Base-by-base conservation (phyloP, 2,329 filamentous ascomycete species). In the Tolypocladium paradoxum region DNA sequence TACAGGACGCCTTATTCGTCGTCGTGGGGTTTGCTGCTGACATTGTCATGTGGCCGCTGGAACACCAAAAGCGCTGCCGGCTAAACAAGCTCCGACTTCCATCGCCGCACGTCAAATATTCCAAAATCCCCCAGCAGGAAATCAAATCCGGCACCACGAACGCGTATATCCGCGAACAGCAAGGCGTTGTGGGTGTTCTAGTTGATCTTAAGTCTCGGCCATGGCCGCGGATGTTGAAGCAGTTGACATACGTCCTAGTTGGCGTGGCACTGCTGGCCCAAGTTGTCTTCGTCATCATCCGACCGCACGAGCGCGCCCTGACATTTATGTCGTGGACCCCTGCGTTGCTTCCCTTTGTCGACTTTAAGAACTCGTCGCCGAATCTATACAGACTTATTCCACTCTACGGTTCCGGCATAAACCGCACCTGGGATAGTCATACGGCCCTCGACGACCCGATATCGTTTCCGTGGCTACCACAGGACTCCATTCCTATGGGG, bases 261-360 rank as follows among this genome's bases (percentile, higher is more conserved):
- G 50, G 38, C 16, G 20, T 57, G 12, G 43, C 36, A 0, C 48
- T 66, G 16, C n/a, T 61, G 1, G 57, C 57, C 16, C 61, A 65
- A 34, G n/a, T 60, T 7, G 36, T 65, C 12, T 53, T 58, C 2
- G 53, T 58, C 3, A 16, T 60, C 2, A 50, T 61, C 18, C 63
- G 68, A 12, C 68, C 67, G 0, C 49, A 57, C 18, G 62, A 67
- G 24, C 58, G 59, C 49, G 64, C 67, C 1, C 54, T 70, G 11
- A 59, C 60, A 6, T 70, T 67, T 55, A 60, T 70, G 51, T 70
- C 68, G 0, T 70, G 68, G 64, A 69, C 68, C 0, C 54, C 64
- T 4, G 59, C 59, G 2, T 46, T 70, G 5, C 54, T 69, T 6
- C 68, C 68, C 1, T 65, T 70, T 36, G 60, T 70, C 24, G 68